Base-by-base conservation (phyloP, 164 flowering plant genomes). In the Vitis rotundifolia region DNA sequence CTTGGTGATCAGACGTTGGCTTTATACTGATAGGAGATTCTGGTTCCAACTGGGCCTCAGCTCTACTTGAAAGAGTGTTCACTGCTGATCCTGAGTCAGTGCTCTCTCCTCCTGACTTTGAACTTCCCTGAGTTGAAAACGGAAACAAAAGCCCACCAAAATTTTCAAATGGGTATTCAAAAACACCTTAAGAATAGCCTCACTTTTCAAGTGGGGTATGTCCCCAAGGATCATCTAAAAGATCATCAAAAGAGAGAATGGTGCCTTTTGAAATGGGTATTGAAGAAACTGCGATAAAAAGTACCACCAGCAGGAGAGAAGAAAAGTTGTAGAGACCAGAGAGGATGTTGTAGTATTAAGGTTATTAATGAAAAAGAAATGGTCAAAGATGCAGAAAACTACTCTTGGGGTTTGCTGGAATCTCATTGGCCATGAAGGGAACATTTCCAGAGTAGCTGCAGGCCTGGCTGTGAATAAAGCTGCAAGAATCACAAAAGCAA, bases 401-500 rank as follows among this genome's bases (percentile, higher is more conserved):
- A 87, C 90, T 80, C 87, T 77, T 64, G 81, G 82, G 66, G 87
- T 83, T 60, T 84, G 84, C 15, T 87, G 91, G 73, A 79, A 83
- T 81, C 91, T 91, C 73, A 88, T 86, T 82, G 98, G 97, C 97
- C 93, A 91, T 64, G 97, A 84, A 80, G 97, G 98, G 82, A 93
- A 91, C 92, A 93, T 93, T 59, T 91, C 96, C 88, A 93, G 89
- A 70, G 98, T 93, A 58, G 98, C 90, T 69, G 97, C 91, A 77
- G 92, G 87, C 69, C 85, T 84, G 66, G 71, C 83, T 80, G 89
- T 77, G 47, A 81, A 85, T 75, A 90, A 90, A 81, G 88, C 97
- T 91, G 95, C 87, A 83, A 79, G 76, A 80, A 83, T 80, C 86
- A 82, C 71, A 80, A 74, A 84, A 81, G 72, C 72, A 78, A 86